Base-by-base conservation (phyloP, 345 rosid genomes). In the Laguncularia racemosa region DNA sequence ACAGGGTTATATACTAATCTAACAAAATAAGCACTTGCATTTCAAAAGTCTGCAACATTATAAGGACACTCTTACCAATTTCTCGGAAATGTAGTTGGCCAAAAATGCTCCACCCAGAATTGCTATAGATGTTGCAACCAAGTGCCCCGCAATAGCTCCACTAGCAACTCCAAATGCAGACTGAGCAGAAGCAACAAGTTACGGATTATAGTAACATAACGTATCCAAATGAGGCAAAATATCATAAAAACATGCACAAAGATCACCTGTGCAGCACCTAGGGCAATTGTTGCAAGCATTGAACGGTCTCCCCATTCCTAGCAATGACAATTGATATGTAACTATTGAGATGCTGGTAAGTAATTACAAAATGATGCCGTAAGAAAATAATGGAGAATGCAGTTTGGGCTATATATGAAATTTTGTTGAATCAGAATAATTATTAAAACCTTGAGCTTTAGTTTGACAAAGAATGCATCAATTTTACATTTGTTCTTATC, bases 301-400 rank as follows among this genome's bases (percentile, higher is more conserved):
- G 97, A 89, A 53, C 99, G 99, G 62, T 93, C 99, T 68, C 99
- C 99, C 97, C 99, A 93, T 93, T 93, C 99, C 99, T 89, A 62
- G 49, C 40, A 33, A 33, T 33, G 40, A 33, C 40, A 5, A 33
- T 33, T 9, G 40, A 33, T 33, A 33, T 33, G 4, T 33, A 33
- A 33, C 40, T 4, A 7, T 33, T 33, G 4, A 33, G 40, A 7
- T 33, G 40, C 40, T 33, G 40, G 2, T 33, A 33, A 33, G 11
- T 33, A 33, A 33, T 33, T 9, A 33, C 40, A 33, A 33, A 33
- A 33, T 7, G 40, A 5, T 7, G 9, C 7, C 0, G 11, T 33
- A 33, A 33, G 11, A 33, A 10, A 10, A 33, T 4, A 33, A 33
- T 33, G 40, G 40, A 33, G 40, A 7, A 6, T 9, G 40, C 28